Conservation (phyloP, 495 filamentous ascomycete genomes). For the Venustampulla echinocandica region DNA sequence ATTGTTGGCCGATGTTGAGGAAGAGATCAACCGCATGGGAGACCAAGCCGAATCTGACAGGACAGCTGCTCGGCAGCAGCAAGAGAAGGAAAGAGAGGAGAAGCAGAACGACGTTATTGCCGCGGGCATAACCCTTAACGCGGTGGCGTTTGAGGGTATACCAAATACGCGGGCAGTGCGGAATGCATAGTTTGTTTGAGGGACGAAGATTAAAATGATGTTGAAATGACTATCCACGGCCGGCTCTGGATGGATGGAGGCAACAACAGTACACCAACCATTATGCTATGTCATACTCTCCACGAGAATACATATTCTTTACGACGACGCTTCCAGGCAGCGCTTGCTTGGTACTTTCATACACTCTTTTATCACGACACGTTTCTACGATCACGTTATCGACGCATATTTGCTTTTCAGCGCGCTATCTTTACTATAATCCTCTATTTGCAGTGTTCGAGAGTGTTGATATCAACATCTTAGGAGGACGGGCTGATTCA, state of each 20-base stretch:
- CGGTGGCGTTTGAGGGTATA: conserved; percentile 16
- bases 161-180: neutral
- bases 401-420: neutral
- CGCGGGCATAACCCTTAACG: conserved; percentile 14
- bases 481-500: too few relatives aligned
- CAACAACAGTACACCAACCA: too few relatives aligned
- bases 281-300: neutral
- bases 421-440: neutral
- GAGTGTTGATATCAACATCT: conserved; percentile 19
- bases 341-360: neutral
- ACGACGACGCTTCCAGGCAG: too few relatives aligned
- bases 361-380: neutral
- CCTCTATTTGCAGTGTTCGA: neutral
- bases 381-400: neutral
- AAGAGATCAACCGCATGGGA: conserved; percentile 47
- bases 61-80: neutral
- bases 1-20: conserved; percentile 51
- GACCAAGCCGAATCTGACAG: conserved; percentile 4
- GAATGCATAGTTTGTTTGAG: neutral
- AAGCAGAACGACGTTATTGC: conserved; percentile 9
- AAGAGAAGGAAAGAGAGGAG: conserved; percentile 26
- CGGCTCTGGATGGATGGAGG: too few relatives aligned
- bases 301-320: too few relatives aligned
- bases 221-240: too few relatives aligned
- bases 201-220: neutral